Conservation (phyloP, 257 asterid genomes). For the Solanum dulcamara region DNA sequence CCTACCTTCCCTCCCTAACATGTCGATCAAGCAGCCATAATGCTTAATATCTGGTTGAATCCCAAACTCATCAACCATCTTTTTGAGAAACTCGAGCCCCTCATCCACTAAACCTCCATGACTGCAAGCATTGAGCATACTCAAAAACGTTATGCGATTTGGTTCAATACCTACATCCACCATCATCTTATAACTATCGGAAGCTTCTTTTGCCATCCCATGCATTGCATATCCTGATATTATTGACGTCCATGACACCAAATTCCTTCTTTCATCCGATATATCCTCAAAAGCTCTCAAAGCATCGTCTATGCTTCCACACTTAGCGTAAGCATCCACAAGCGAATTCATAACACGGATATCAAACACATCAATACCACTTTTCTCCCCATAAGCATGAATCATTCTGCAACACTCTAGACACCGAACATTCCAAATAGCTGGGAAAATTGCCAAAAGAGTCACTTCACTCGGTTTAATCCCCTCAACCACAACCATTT, state of each 20-base stretch:
- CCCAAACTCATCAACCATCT: slow-evolving; percentile 35
- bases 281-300: slow-evolving; percentile 35
- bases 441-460: slow-evolving; percentile 54
- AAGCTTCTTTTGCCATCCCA: slow-evolving; percentile 68
- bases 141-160: slow-evolving; percentile 46
- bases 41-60: slow-evolving; percentile 48
- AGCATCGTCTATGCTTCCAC: slow-evolving; percentile 47
- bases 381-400: slow-evolving; percentile 51
- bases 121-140: slow-evolving; percentile 53
- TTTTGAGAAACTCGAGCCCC: slow-evolving; percentile 43
- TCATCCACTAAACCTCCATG: slow-evolving; percentile 67
- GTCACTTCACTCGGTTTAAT: slow-evolving; percentile 54
- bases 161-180: slow-evolving; percentile 31
- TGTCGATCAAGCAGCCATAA: slow-evolving; percentile 53
- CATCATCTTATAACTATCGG: slow-evolving; percentile 34
- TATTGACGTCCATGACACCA: slow-evolving; percentile 69
- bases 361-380: slow-evolving; percentile 32
- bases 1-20: slow-evolving; percentile 82
- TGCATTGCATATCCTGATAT: slow-evolving; percentile 65
- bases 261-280: slow-evolving; percentile 24
- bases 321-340: slow-evolving; percentile 56
- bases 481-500: slow-evolving; percentile 37
- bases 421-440: slow-evolving; percentile 52
- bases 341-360: slow-evolving; percentile 57
- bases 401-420: slow-evolving; percentile 37